phyloP scores from a whole-genome alignment of 768 basidiomycete species.

The Serendipita sp. region DNA sequence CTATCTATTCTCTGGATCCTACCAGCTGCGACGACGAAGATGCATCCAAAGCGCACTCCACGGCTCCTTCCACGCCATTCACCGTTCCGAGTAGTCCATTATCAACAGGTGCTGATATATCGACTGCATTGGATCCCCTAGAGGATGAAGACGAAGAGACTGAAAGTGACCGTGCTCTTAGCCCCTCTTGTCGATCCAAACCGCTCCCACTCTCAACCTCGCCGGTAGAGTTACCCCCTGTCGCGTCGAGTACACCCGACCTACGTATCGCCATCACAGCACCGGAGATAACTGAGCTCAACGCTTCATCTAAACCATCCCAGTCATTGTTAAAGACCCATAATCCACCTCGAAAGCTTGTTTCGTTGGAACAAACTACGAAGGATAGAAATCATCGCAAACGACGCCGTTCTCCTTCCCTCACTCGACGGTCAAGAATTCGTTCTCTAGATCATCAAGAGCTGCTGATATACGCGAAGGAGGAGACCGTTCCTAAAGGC shows the following conservation, averaged over 20 bases:
- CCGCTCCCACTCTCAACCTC: not conserved
- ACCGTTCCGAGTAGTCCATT: constrained; percentile 3
- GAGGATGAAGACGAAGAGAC: not conserved
- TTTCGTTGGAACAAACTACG: not conserved
- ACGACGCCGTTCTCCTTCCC: too few species aligned
- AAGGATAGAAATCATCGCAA: not conserved
- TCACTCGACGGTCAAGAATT: not conserved
- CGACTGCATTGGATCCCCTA: not conserved
- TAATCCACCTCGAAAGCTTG: too few species aligned
- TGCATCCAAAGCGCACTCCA: not conserved
- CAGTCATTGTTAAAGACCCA: not conserved
- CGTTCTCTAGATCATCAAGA: not conserved
- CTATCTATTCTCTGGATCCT: not conserved
- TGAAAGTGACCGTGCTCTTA: not conserved
- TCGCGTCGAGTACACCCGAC: not conserved
- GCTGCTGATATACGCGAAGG: not conserved
- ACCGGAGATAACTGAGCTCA: not conserved
- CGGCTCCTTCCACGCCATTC: not conserved
- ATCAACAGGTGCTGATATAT: not conserved
- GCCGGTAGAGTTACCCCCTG: not conserved
- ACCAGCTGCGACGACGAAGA: not conserved
- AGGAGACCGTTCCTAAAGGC: not conserved
- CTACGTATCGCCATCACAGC: too few species aligned
- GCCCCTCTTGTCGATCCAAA: not conserved
- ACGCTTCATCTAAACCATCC: not conserved